Evolutionary conservation across 2,329 filamentous ascomycete genomes (phyloP), one percentile per base, ranked within the genome.

Genomic region (Emergomyces africanus): DNA sequence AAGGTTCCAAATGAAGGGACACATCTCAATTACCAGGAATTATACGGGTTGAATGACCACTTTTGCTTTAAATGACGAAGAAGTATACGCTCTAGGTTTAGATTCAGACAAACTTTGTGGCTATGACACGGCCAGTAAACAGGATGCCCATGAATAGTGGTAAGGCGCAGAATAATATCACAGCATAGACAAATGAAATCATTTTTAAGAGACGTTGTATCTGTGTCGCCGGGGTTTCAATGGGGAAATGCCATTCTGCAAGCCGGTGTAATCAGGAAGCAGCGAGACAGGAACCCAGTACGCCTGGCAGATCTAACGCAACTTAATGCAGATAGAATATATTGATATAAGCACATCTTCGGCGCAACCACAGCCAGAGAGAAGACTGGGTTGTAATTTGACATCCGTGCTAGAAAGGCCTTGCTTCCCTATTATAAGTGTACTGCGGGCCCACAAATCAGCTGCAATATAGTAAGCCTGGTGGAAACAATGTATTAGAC

Each of bases 321-420:
- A 61, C 25, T 39, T 55, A 53, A 46, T 44, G 37, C 60, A 33
- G 44, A 58, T 54, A 61, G 57, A 53, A 48, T 23, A 30, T 18
- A 18, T 74, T 64, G 60, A 81, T 94, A 80, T 95, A 83, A 94
- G 90, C 90, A 96, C 90, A 90, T 95, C 90, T 95, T 91, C 89
- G 90, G 90, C 91, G 90, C 91, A 94, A 91, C 84, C 82, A 80
- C 84, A 90, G 89, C 87, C 89, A 96, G 85, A 51, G 57, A 57
- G 76, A 69, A 72, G 76, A 85, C 86, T 83, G 83, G 80, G 87
- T 92, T 94, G 91, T 85, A 96, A 96, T 96, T 96, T 96, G 90
- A 96, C 90, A 96, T 96, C 89, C 87, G 89, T 95, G 91, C 91
- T 92, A 77, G 65, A 33, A 53, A 10, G n/a, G n/a, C 30, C 8